Evolutionary conservation across 2,329 filamentous ascomycete species (phyloP).

Genomic region (Fusarium tanahbumbuense): DNA sequence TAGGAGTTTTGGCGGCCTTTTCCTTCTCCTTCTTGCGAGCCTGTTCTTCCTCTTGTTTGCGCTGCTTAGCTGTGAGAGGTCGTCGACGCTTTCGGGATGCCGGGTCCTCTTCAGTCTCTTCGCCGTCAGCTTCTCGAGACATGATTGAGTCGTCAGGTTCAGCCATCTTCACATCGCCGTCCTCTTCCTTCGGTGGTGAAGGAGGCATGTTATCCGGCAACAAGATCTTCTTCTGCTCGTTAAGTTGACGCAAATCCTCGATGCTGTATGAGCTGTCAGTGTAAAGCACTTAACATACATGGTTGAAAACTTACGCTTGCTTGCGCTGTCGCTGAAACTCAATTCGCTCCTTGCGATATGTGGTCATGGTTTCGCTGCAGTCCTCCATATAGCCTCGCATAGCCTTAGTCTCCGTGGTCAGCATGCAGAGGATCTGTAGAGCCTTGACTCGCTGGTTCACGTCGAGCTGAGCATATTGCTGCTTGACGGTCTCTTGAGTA

Average conservation of each 20-base stretch:
- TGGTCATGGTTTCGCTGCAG: constrained; percentile 93
- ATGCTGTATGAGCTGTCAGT: constrained; percentile 58
- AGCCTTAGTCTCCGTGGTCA: constrained; percentile 87
- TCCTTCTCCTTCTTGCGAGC: constrained; percentile 69
- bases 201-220: constrained; percentile 78
- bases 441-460: constrained; percentile 84
- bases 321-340: constrained; percentile 85
- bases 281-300: neutral
- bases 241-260: constrained; percentile 76
- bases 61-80: constrained; percentile 70
- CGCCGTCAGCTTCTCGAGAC: constrained; percentile 70
- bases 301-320: constrained; percentile 63
- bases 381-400: constrained; percentile 91
- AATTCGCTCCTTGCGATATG: constrained; percentile 94
- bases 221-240: constrained; percentile 78
- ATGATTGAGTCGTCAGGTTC: constrained; percentile 71
- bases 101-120: constrained; percentile 80
- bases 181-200: constrained; percentile 68
- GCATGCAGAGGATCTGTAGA: constrained; percentile 85
- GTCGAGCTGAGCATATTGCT: constrained; percentile 80
- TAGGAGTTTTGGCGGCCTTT: constrained; percentile 70
- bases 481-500: constrained; percentile 76
- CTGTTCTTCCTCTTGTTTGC: constrained; percentile 81
- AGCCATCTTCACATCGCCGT: constrained; percentile 70
- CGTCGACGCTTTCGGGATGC: constrained; percentile 66